These are phyloP conservation scores for Fagus sylvatica DNA, from an alignment of 306 rosid species.

Conservation along the genomic window DNA sequence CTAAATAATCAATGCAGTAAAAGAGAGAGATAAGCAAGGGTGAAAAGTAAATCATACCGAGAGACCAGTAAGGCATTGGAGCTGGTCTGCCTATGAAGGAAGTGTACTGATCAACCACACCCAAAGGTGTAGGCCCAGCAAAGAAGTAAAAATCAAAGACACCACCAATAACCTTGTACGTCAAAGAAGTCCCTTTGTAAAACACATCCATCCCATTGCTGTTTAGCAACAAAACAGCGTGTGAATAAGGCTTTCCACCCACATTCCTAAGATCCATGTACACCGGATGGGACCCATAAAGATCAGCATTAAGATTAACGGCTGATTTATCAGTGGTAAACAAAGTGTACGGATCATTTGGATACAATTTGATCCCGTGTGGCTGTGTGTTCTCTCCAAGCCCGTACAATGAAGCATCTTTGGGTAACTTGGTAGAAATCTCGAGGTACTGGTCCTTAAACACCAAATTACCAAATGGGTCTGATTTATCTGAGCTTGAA, in stretches of 20 bases:
- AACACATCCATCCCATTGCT: slow-evolving; percentile 98
- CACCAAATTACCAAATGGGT: slow-evolving; percentile 59
- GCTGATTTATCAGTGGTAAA: slow-evolving; percentile 82
- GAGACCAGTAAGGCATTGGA: slow-evolving; percentile 98
- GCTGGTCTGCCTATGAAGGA: slow-evolving; percentile 89
- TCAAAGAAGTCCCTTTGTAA: slow-evolving; percentile 70
- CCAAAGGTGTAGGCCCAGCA: slow-evolving; percentile 76
- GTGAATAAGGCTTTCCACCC: slow-evolving; percentile 65
- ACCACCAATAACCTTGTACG: slow-evolving; percentile 86
- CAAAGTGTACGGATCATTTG: slow-evolving; percentile 78
- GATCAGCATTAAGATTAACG: slow-evolving; percentile 82
- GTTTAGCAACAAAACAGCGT: slow-evolving; percentile 79
- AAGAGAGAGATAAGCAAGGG: too few relatives aligned
- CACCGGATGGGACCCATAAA: slow-evolving; percentile 89
- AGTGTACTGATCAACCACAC: slow-evolving; percentile 92
- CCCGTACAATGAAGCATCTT: slow-evolving; percentile 78
- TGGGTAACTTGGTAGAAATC: slow-evolving; percentile 77
- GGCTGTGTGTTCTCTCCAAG: slow-evolving; percentile 94
- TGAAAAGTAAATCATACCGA: slow-evolving; percentile 48
- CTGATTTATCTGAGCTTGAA: slow-evolving; percentile 47
- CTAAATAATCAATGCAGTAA: too few relatives aligned
- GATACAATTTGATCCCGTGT: slow-evolving; percentile 78
- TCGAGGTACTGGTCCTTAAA: slow-evolving; percentile 95
- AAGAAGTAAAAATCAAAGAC: slow-evolving; percentile 93
- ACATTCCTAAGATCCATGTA: slow-evolving; percentile 83